Evolutionary conservation across 2,329 filamentous ascomycete genomes (phyloP), one percentile per base, ranked within the genome.

Genomic region (Curvularia lunata): DNA sequence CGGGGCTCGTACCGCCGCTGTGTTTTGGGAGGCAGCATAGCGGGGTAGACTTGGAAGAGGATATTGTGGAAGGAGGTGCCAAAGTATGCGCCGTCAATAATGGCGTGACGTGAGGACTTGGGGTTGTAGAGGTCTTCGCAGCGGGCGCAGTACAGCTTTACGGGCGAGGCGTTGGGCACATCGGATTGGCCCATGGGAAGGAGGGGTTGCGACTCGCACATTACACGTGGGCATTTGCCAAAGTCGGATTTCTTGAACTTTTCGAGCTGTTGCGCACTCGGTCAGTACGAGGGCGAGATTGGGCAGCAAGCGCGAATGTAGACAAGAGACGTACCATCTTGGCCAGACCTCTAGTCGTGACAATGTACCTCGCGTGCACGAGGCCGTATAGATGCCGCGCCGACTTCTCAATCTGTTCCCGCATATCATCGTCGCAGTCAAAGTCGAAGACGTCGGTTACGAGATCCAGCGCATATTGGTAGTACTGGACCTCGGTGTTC

Each of bases 61-160:
- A 99, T 97, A 80, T 97, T 97, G 84, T 97, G 94, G 83, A 99
- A 99, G 2, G 91, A 96, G 47, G 94, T 93, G 68, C 95, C 95
- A 69, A 99, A 99, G 84, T 98, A 99, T 64, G 95, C 95, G 63
- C 95, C 95, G 76, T 99, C 95, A 72, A 99, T 97, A 58, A 90
- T 86, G 49, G 93, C 92, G 79, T 99, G 95, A 27, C 95, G 91
- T 19, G 92, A 94, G 3, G 95, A 98, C 78, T 99, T 99, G 43
- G 95, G 95, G 80, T 98, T 98, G 84, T 99, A 99, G 58, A 96
- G 90, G 77, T 99, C 95, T 83, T 99, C 95, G 83, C 95, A 99
- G 70, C 92, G 91, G 47, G 91, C 88, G 79, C 95, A 99, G 85
- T 97, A 99, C 52, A 99, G 90, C 79, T 97, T 98, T 66, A 97